A percentile compares a stretch with the other conserved stretches of the same genome.
phyloP scores from a whole-genome alignment of 345 rosid species.

The Populus pruinosa region DNA sequence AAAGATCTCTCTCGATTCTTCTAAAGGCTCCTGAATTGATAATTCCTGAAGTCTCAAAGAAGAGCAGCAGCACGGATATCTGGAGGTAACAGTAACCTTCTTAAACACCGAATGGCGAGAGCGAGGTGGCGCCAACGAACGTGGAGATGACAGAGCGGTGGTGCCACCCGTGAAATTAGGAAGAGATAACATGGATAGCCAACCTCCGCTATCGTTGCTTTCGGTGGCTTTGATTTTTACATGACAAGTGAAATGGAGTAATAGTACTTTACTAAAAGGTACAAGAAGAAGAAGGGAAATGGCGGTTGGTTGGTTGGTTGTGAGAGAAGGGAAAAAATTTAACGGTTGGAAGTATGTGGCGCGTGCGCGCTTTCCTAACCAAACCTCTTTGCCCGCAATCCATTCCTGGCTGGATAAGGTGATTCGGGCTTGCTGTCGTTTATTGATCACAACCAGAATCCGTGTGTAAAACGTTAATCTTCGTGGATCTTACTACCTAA shows the following conservation, averaged over 20 bases:
- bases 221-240: too few species aligned
- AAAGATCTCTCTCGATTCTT: conserved; percentile 20
- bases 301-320: not conserved
- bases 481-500: too few species aligned
- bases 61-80: conserved; percentile 16
- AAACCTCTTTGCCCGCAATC: not conserved
- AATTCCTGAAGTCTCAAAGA: conserved; percentile 29
- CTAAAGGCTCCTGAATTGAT: conserved; percentile 25
- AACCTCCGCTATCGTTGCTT: too few species aligned
- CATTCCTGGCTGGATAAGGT: conserved; percentile 8
- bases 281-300: not conserved
- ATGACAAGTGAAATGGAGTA: too few species aligned
- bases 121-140: conserved; percentile 8
- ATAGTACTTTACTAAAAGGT: not conserved
- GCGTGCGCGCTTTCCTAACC: conserved; percentile 13
- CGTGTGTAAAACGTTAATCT: too few species aligned
- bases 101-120: conserved; percentile 2
- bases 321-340: conserved; percentile 17
- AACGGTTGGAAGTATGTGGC: conserved; percentile 35
- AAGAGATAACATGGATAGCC: conserved; percentile 36
- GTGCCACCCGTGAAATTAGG: conserved; percentile 34
- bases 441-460: too few species aligned
- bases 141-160: conserved; percentile 28
- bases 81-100: not conserved
- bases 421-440: not conserved